phyloP scores from a whole-genome alignment of 768 basidiomycete genomes.

The Plicaturopsis crispa region DNA sequence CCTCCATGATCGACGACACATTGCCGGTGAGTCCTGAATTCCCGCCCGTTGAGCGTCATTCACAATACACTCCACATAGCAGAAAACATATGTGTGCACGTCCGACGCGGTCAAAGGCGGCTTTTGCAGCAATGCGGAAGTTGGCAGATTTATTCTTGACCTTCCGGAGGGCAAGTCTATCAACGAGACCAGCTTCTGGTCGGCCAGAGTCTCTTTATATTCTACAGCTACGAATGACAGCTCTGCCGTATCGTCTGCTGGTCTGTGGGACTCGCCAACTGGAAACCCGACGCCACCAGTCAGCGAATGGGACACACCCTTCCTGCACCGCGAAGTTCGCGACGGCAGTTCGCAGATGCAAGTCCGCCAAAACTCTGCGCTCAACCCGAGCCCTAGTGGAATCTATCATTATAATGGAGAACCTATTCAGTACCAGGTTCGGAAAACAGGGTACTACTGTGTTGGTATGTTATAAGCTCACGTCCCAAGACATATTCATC shows the following conservation, averaged over 20 bases:
- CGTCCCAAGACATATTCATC: too few species aligned
- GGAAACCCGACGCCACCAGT: constrained; percentile 51
- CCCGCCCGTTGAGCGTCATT: constrained; percentile 6
- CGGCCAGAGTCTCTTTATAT: constrained; percentile 64
- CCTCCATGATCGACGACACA: constrained; percentile 42
- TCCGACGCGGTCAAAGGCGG: constrained; percentile 65
- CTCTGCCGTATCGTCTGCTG: constrained; percentile 15
- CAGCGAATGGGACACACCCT: constrained; percentile 5
- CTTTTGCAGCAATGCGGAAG: constrained; percentile 57
- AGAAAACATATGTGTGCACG: constrained; percentile 96
- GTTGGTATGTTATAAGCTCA: constrained; percentile 57
- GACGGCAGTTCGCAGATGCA: not conserved
- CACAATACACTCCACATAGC: constrained; percentile 23
- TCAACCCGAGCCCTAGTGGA: constrained; percentile 43
- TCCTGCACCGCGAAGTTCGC: constrained; percentile 10
- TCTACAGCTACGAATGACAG: constrained; percentile 18
- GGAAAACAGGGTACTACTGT: constrained; percentile 92
- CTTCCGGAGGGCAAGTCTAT: constrained; percentile 54
- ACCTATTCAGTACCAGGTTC: constrained; percentile 78
- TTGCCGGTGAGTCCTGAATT: constrained; percentile 50
- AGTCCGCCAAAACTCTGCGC: constrained; percentile 15
- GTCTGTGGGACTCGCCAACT: constrained; percentile 52
- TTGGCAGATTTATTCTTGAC: constrained; percentile 88
- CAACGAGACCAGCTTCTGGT: constrained; percentile 83
- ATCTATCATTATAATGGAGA: constrained; percentile 45